These are phyloP conservation scores for Cryomyces minteri DNA, from an alignment of 495 filamentous ascomycete species.

Conservation along the genomic window DNA sequence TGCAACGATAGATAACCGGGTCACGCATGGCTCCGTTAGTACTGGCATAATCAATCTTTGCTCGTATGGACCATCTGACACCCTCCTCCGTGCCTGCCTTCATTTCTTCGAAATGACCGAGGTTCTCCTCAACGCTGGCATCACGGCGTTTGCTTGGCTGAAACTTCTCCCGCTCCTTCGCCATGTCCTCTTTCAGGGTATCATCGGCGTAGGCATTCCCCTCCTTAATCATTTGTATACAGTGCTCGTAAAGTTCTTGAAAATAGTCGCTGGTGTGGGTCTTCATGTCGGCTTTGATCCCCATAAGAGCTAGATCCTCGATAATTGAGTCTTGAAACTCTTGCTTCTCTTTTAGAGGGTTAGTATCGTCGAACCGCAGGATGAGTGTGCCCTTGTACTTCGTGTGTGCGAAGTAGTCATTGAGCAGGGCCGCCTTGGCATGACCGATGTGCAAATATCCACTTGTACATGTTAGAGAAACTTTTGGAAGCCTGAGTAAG, in stretches of 20 bases:
- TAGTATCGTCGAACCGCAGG: slow-evolving; percentile 83
- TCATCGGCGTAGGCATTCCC: slow-evolving; percentile 84
- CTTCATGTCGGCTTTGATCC: slow-evolving; percentile 60
- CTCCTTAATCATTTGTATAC: slow-evolving; percentile 58
- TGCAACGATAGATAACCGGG: slow-evolving; percentile 90
- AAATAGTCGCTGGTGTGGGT: slow-evolving; percentile 86
- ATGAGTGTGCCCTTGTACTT: slow-evolving; percentile 71
- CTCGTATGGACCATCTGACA: slow-evolving; percentile 64
- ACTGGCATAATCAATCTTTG: slow-evolving; percentile 70
- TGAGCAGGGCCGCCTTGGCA: slow-evolving; percentile 79
- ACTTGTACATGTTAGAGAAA: slow-evolving; percentile 16
- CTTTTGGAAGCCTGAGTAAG: neutral
- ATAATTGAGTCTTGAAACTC: slow-evolving; percentile 83
- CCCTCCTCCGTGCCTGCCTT: slow-evolving; percentile 62
- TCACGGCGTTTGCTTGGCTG: slow-evolving; percentile 60
- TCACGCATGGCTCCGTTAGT: slow-evolving; percentile 79
- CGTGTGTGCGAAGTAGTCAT: slow-evolving; percentile 86
- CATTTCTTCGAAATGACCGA: slow-evolving; percentile 76
- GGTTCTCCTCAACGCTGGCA: slow-evolving; percentile 58
- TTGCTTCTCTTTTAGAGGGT: slow-evolving; percentile 81
- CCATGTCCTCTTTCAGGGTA: slow-evolving; percentile 74
- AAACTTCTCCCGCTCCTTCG: slow-evolving; percentile 56
- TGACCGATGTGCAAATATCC: slow-evolving; percentile 91
- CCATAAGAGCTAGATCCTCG: slow-evolving; percentile 71
- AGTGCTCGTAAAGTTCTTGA: slow-evolving; percentile 64